A percentile compares a stretch with the other conserved stretches of the same genome.
phyloP scores from a whole-genome alignment of 768 basidiomycete genomes.

The Podaxis pistillaris region DNA sequence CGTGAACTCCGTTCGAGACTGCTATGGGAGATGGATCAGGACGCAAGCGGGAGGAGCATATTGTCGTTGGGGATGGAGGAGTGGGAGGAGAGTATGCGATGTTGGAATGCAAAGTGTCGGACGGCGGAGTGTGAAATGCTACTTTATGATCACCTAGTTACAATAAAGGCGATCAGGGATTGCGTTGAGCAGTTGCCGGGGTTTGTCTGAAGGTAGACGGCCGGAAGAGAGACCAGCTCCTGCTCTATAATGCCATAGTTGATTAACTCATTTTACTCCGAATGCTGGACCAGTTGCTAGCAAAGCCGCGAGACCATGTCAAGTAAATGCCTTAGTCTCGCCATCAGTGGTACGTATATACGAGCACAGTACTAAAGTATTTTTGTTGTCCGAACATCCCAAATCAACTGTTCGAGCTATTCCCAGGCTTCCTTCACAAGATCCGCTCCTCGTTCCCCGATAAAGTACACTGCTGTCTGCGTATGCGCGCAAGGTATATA shows the following conservation, averaged over 20 bases:
- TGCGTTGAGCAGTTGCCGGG: background rate
- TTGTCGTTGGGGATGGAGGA: background rate
- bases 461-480: slow-evolving; percentile 8
- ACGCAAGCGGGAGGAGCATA: background rate
- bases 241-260: too few species aligned
- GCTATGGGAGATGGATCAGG: background rate
- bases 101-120: slow-evolving; percentile 15
- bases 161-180: background rate
- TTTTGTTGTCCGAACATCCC: too few species aligned
- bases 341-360: too few species aligned
- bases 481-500: slow-evolving; percentile 10
- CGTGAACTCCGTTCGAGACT: background rate
- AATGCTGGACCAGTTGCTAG: too few species aligned
- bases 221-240: background rate
- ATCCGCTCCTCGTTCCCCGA: slow-evolving; percentile 5
- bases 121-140: background rate
- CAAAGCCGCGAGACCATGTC: too few species aligned
- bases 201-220: background rate
- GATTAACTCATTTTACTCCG: too few species aligned
- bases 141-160: background rate
- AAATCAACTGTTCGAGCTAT: background rate
- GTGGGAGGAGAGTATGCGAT: background rate
- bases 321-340: too few species aligned
- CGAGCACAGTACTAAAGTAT: too few species aligned
- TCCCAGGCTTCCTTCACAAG: slow-evolving; percentile 4